Base-by-base conservation (phyloP, 1,139 yeast species). In the Yamadazyma dushanensis region DNA sequence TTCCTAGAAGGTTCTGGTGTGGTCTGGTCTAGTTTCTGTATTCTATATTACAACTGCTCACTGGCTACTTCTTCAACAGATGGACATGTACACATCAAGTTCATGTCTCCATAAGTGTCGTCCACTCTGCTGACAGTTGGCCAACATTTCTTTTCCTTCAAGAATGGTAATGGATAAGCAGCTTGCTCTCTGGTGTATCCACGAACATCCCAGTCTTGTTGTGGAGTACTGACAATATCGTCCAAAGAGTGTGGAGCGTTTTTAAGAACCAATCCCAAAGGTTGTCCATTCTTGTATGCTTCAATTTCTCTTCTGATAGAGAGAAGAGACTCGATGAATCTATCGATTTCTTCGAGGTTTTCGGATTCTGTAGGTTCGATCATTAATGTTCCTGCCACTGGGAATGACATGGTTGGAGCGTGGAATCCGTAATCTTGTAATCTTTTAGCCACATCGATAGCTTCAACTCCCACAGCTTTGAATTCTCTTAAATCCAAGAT, bases 321-420 rank as follows among this genome's bases (percentile, higher is more conserved):
- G 45, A 92, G 80, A 71, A 92, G 76, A 2, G 97, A 80, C 43
- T 88, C 92, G 43, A 89, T 81, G 63, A 92, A 92, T 53, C 97
- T 76, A 63, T 92, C 94, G 49, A 92, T 72, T 66, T 92, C 98
- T 37, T 73, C 85, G 54, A 84, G 66, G 56, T 88, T 81, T 66
- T 92, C 98, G 16, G 94, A 83, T 64, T 92, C 98, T 4, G 98
- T 92, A 40, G 98, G 98, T 66, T 92, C 98, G 47, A 92, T 82
- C 98, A 92, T 92, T 50, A 92, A 74, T 3, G 98, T 92, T 43
- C 95, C 95, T 9, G 97, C 90, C 36, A 92, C 96, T 16, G 98
- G 98, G 86, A 94, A 92, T 1, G 97, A 92, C 88, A 92, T 82
- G 33, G 98, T 92, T 48, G 98, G 98, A 1, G 97, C 97, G 62